Evolutionary conservation across 2,329 filamentous ascomycete species (phyloP).

Genomic region (Aspergillus ruber): DNA sequence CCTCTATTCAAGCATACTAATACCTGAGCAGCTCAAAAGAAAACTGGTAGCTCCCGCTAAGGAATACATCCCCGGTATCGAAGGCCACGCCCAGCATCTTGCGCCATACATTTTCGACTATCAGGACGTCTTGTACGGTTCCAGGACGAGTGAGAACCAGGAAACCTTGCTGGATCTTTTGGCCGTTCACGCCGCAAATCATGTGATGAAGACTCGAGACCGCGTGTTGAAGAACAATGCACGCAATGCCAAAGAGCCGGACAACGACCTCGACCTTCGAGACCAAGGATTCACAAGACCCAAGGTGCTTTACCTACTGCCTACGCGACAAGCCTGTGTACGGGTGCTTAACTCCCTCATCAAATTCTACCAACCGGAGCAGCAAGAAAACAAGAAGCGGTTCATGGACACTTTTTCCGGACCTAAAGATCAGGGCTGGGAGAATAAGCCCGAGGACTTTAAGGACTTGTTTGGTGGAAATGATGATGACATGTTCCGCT

Average conservation of each 20-base stretch:
- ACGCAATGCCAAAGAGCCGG: conserved; percentile 62
- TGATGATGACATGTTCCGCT: conserved; percentile 92
- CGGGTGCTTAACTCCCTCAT: conserved; percentile 72
- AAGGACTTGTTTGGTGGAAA: conserved; percentile 86
- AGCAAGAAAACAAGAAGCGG: conserved; percentile 89
- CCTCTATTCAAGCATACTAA: neutral
- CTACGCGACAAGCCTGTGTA: conserved; percentile 80
- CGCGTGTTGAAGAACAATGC: conserved; percentile 88
- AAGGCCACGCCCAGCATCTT: conserved; percentile 57
- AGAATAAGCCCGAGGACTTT: conserved; percentile 79
- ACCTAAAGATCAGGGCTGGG: conserved; percentile 60
- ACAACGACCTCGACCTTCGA: conserved; percentile 65
- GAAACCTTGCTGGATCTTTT: conserved; percentile 62
- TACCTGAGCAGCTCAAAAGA: conserved; percentile 56
- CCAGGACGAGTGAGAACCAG: conserved; percentile 63
- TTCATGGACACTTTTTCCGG: conserved; percentile 79
- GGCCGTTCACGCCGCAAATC: conserved; percentile 82
- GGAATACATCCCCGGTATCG: conserved; percentile 53
- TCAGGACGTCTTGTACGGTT: conserved; percentile 70
- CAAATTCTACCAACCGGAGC: conserved; percentile 70
- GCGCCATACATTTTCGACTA: conserved; percentile 74
- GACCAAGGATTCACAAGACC: conserved; percentile 95
- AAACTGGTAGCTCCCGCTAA: conserved; percentile 54
- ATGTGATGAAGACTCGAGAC: conserved; percentile 88
- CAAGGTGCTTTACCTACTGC: conserved; percentile 84